These are phyloP conservation scores for Daedalea quercina DNA, from an alignment of 768 basidiomycete genomes.

Conservation along the genomic window DNA sequence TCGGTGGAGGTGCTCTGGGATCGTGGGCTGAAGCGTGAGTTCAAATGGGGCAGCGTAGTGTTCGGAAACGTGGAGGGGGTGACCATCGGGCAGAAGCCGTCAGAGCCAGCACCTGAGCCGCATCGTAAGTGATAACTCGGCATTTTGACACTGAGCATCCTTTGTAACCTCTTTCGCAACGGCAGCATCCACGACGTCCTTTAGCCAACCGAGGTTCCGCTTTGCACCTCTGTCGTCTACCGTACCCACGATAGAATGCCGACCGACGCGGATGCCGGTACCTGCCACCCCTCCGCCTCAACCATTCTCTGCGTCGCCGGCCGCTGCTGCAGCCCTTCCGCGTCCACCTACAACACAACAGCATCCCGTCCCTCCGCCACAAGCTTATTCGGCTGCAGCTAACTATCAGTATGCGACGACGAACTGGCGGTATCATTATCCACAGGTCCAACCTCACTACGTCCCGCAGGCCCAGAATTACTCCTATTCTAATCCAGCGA, in stretches of 20 bases:
- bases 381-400: neutral
- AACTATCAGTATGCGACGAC: constrained; percentile 18
- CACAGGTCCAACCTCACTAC: constrained; percentile 1
- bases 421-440: constrained; percentile 27
- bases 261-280: constrained; percentile 6
- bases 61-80: constrained; percentile 69
- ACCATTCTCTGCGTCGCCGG: neutral
- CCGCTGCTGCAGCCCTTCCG: constrained; percentile 9
- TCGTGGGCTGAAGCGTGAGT: constrained; percentile 61
- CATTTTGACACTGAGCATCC: neutral
- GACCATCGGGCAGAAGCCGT: constrained; percentile 62
- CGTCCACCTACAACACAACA: constrained; percentile 15
- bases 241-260: neutral
- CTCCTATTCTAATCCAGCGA: neutral
- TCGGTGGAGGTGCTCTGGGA: constrained; percentile 84
- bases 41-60: constrained; percentile 78
- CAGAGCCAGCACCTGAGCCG: constrained; percentile 41
- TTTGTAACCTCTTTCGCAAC: neutral
- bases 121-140: constrained; percentile 34
- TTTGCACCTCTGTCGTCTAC: neutral
- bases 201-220: neutral
- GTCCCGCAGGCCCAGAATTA: constrained; percentile 3
- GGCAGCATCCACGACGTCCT: neutral
- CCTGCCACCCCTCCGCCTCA: neutral
- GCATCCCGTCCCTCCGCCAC: constrained; percentile 6